phyloP scores from a whole-genome alignment of 108 stramenopile genomes.

The Bacterosira constricta region DNA sequence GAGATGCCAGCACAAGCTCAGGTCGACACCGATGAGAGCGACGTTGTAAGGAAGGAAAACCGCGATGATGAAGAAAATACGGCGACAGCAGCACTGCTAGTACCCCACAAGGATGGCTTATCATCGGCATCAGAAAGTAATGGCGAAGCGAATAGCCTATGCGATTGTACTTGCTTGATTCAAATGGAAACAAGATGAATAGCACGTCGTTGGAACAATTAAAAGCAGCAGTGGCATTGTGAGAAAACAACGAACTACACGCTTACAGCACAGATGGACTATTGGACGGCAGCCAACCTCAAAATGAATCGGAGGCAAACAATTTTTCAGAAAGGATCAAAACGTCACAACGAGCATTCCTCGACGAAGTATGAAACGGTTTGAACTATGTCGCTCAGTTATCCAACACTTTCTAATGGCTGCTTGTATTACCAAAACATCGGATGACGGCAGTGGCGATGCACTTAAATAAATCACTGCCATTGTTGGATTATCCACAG shows the following conservation, averaged over 20 bases:
- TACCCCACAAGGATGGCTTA: too few relatives aligned
- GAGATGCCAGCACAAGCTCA: neutral
- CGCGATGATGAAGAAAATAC: neutral
- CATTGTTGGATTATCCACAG: conserved; percentile 41
- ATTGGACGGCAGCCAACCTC: neutral
- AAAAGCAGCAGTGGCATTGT: conserved; percentile 6
- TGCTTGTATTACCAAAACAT: conserved; percentile 36
- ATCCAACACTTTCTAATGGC: conserved; percentile 61
- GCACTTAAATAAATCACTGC: conserved; percentile 41
- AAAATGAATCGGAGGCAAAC: neutral
- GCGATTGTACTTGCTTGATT: conserved; percentile 1
- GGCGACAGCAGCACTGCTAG: neutral
- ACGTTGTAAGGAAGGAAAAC: neutral
- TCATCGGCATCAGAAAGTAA: too few relatives aligned
- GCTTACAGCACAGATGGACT: neutral
- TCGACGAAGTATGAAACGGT: conserved; percentile 46
- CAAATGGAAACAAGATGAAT: neutral
- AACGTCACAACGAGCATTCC: neutral
- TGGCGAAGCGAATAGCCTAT: neutral
- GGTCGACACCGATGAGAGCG: neutral
- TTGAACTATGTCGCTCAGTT: conserved; percentile 50
- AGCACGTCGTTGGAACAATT: conserved; percentile 10
- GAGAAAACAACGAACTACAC: neutral
- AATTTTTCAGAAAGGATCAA: neutral
- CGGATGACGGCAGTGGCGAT: conserved; percentile 12